Base-by-base conservation (phyloP, 805 yeast genomes). In the Yamadazyma phyllophila region DNA sequence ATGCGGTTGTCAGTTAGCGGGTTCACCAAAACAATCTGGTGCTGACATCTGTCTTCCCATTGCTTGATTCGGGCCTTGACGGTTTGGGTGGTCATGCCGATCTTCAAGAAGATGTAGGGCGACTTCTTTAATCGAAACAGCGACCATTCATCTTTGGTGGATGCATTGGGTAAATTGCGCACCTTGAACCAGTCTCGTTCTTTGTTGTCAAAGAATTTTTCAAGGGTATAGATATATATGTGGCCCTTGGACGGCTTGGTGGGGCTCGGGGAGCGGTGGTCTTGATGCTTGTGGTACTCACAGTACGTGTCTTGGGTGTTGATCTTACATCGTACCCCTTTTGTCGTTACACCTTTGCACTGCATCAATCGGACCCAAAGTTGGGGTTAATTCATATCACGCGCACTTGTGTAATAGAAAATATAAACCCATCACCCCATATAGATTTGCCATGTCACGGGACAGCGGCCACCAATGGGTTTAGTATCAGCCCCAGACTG, bases 11-110 rank as follows among this genome's bases (percentile, higher is more conserved):
- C 53, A n/a, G 43, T 51, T 12, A 37, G 26, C 7, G 79, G 80
- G 30, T 61, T 59, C 7, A 76, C 51, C 12, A 73, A 51, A n/a
- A 57, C 57, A 41, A 78, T 60, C 17, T 71, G 64, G 41, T 77
- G 82, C 14, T 67, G 63, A 51, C 85, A 80, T 52, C 77, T 74
- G 9, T 60, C 65, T 54, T 67, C 71, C 85, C 85, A 80, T 53
- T 80, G 83, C 33, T 56, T 56, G 14, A 80, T 54, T 36, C 85
- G 58, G 6, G 52, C 51, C 2, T 50, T 50, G 1, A 78, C 80
- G 0, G 67, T 59, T 43, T 70, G 73, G 0, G 79, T 70, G 2
- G 85, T 80, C 67, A 65, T 77, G 1, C 85, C 85, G 1, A 80
- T 70, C 50, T 80, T 80, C 13, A 80, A 59, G 12, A 80, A 58